phyloP scores from a whole-genome alignment of 306 rosid genomes.

The Rubus idaeus region DNA sequence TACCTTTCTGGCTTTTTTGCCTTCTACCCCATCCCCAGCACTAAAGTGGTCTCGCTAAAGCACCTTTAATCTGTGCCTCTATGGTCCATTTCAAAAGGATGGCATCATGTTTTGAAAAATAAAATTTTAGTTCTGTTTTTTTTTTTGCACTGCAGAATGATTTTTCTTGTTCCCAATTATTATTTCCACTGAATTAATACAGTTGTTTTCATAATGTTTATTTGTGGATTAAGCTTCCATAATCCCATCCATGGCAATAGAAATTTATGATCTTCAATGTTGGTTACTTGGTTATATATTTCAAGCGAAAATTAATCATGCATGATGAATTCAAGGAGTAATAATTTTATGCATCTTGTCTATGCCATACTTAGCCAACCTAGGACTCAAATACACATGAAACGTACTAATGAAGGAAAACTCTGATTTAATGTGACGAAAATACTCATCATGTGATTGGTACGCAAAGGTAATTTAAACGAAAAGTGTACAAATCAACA shows the following conservation, averaged over 20 bases:
- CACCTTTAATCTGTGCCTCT: not conserved
- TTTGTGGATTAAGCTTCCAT: constrained; percentile 13
- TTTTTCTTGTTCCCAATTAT: constrained; percentile 1
- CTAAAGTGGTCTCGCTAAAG: constrained; percentile 11
- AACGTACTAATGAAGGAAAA: too few relatives aligned
- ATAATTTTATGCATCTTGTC: not conserved
- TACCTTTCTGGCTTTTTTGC: constrained; percentile 7
- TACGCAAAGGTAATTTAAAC: not conserved
- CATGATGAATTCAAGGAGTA: not conserved
- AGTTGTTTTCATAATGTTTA: not conserved
- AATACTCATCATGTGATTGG: not conserved
- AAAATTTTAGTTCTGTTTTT: not conserved
- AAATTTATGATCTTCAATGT: not conserved
- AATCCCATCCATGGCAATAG: not conserved
- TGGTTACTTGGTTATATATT: not conserved
- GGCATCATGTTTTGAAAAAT: not conserved
- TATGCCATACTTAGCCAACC: too few relatives aligned
- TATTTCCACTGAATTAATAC: not conserved
- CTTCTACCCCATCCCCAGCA: constrained; percentile 6
- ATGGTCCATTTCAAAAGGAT: not conserved
- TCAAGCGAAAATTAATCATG: not conserved
- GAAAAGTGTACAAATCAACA: too few relatives aligned
- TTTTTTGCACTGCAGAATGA: not conserved
- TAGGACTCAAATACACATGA: too few relatives aligned
- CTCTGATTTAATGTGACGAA: not conserved